Percentiles rank a stretch among this genome's conserved stretches.
phyloP scores from a whole-genome alignment of 1,284 basidiomycete species.

The Austroboletus novae-zelandiae region DNA sequence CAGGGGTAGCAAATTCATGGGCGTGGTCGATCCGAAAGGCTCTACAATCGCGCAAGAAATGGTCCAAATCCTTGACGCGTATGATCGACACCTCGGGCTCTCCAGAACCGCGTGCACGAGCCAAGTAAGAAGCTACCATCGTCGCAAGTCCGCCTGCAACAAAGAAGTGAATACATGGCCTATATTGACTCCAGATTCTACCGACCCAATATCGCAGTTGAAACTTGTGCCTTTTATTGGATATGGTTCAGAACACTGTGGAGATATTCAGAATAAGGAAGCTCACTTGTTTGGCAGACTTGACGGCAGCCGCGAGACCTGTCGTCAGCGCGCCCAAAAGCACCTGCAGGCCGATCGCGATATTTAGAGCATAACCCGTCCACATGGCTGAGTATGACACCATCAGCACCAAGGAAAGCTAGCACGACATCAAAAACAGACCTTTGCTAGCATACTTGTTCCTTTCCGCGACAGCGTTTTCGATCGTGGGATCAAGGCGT shows the following conservation, averaged over 20 bases:
- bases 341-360: conserved; percentile 56
- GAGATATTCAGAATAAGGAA: no score
- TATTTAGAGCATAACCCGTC: conserved; percentile 52
- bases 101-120: conserved; percentile 60
- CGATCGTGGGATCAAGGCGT: conserved; percentile 45
- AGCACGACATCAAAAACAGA: conserved; percentile 3
- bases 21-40: conserved; percentile 60
- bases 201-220: not conserved
- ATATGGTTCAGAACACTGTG: not conserved
- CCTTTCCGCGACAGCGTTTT: conserved; percentile 38
- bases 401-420: conserved; percentile 32
- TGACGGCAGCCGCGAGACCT: conserved; percentile 25
- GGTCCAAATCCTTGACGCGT: conserved; percentile 56
- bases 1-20: conserved; percentile 28
- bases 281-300: not conserved
- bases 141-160: no score
- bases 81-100: conserved; percentile 60
- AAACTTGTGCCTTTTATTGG: conserved; percentile 22
- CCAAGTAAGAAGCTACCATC: conserved; percentile 62
- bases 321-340: conserved; percentile 67
- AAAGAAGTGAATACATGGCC: no score
- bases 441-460: conserved; percentile 41
- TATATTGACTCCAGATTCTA: conserved; percentile 20
- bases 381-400: conserved; percentile 51
- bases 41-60: conserved; percentile 58